Base-by-base conservation (phyloP, 768 basidiomycete genomes). In the Psilocybe subaeruginosa region DNA sequence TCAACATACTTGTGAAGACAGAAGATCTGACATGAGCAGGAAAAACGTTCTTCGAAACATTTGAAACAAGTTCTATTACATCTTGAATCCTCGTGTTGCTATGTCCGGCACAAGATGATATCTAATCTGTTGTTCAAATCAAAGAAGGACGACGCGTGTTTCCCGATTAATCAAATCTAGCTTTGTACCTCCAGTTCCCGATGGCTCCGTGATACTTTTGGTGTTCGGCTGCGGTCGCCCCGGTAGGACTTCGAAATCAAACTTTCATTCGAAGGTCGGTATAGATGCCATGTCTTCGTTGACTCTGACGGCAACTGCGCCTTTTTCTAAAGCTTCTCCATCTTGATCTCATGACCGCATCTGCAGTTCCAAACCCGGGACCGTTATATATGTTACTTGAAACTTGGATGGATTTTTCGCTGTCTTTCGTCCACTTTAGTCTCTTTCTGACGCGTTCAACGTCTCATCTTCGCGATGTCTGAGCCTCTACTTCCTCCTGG, bases 401-500 rank as follows among this genome's bases (percentile, higher is more conserved):
- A 43, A n/a, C 41, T 43, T n/a, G 51, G 11, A 7, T 14, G 8
- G 27, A 30, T 43, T 23, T 39, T 39, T 9, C 17, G 12, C 16
- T 30, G 9, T 49, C 47, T 23, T 49, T 27, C 23, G 23, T 23
- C 23, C 23, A 23, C 23, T 23, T 23, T 16, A 17, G 16, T 11
- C 51, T n/a, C 16, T 23, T n/a, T 16, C 35, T 19, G 14, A 8
- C 14, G 8, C 16, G 9, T 16, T 56, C 12, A 46, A 6, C 29
- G 9, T 3, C 41, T 56, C 43, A 30, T 56, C 9, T 43, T 27
- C 14, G 19, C 35, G 5, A 60, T 60, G 59, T 33, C 51, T 53
- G 47, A 46, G 7, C 47, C 54, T 11, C 46, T 19, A 16, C 54
- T 48, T 54, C 59, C 59, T 23, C 59, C 59, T 30, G 59, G 59